Percentiles rank a stretch among this genome's conserved stretches.
Conservation (phyloP, 208 protist genomes). For the Leishmania guyanensis region DNA sequence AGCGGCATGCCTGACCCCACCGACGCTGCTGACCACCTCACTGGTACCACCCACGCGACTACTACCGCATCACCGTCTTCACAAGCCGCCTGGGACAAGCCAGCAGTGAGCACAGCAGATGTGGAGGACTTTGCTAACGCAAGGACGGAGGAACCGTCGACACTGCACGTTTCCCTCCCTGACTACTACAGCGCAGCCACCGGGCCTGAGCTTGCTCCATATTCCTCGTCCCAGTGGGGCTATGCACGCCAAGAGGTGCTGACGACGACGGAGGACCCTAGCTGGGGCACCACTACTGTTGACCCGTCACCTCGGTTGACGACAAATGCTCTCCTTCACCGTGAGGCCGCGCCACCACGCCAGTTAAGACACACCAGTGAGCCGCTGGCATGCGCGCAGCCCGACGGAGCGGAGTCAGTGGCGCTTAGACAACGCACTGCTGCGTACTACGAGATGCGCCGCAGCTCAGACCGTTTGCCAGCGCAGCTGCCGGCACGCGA, state of each 20-base stretch:
- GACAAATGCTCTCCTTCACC: slow-evolving; percentile 23
- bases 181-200: slow-evolving; percentile 25
- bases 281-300: not conserved
- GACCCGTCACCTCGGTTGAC: slow-evolving; percentile 25
- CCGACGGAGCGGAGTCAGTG: not conserved
- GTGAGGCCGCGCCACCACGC: not conserved
- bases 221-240: not conserved
- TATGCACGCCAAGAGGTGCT: not conserved
- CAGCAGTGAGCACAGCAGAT: slow-evolving; percentile 18
- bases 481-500: not conserved
- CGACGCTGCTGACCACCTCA: not conserved
- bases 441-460: slow-evolving; percentile 15
- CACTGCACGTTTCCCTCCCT: slow-evolving; percentile 3
- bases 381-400: not conserved
- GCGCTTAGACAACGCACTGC: not conserved
- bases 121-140: slow-evolving; percentile 10
- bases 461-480: not conserved
- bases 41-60: not conserved
- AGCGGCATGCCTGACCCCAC: not conserved
- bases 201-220: not conserved
- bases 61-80: not conserved
- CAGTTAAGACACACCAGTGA: too few species aligned
- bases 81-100: not conserved
- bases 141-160: not conserved
- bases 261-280: not conserved